Percentiles rank a stretch among this genome's conserved stretches.
Conservation (phyloP, 129 eudicot species). For the Solidago caesia region DNA sequence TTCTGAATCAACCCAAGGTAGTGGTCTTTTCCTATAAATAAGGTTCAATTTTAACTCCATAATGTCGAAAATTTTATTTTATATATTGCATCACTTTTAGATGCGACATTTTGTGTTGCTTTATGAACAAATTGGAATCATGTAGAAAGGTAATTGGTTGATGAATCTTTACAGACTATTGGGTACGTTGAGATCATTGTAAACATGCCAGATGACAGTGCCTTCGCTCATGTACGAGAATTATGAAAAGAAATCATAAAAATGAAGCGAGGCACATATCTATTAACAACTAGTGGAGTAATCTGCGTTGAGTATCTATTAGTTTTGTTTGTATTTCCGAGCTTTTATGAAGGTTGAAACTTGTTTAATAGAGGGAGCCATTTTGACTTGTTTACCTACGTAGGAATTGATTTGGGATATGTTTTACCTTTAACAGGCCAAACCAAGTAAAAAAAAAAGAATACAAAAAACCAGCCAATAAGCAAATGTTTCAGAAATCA, state of each 20-base stretch:
- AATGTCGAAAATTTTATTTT: no score
- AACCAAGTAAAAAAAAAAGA: no score
- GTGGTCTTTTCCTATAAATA: slow-evolving; percentile 15
- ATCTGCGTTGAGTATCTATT: not conserved
- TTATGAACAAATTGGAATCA: not conserved
- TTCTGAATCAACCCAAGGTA: slow-evolving; percentile 75
- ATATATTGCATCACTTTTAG: not conserved
- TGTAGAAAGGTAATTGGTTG: not conserved
- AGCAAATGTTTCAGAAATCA: no score
- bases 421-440: no score
- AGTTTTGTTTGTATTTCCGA: no score
- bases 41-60: not conserved
- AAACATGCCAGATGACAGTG: not conserved
- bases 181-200: not conserved
- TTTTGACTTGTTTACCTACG: no score
- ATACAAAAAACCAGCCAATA: no score
- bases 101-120: not conserved
- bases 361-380: no score
- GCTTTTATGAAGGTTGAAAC: no score
- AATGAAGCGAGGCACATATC: not conserved
- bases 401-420: no score
- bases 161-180: not conserved
- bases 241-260: not conserved
- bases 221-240: not conserved
- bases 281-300: not conserved